These are phyloP conservation scores for Apiospora malaysiana DNA, from an alignment of 2,329 filamentous ascomycete genomes.

Conservation along the genomic window DNA sequence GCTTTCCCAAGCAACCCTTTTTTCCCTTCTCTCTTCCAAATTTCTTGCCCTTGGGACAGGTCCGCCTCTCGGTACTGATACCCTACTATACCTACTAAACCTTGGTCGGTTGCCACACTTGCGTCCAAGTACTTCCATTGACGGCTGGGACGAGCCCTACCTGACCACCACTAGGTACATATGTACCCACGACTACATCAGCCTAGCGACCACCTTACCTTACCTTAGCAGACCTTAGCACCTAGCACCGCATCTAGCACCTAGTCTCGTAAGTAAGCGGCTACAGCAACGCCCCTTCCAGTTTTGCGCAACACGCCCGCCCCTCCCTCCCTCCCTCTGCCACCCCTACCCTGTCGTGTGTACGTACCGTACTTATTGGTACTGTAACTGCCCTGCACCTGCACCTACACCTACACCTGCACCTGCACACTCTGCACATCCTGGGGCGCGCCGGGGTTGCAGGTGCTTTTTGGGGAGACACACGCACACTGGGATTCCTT, in stretches of 20 bases:
- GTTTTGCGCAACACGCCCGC: not conserved
- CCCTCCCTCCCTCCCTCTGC: no score
- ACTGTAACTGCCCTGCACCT: not conserved
- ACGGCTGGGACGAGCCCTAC: not conserved
- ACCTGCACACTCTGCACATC: not conserved
- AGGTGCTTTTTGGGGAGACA: not conserved
- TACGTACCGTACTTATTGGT: not conserved
- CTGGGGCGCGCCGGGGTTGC: not conserved
- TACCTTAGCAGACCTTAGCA: no score
- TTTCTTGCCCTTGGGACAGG: not conserved
- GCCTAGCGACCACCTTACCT: not conserved
- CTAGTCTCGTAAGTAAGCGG: conserved; percentile 2
- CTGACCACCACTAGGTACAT: no score
- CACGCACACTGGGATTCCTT: conserved; percentile 5
- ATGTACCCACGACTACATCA: not conserved
- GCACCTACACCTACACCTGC: not conserved
- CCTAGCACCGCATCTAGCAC: not conserved
- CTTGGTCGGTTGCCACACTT: conserved; percentile 17
- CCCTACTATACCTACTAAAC: conserved; percentile 1
- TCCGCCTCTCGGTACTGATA: conserved; percentile 8
- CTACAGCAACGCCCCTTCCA: not conserved
- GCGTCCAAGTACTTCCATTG: not conserved
- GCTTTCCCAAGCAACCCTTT: conserved; percentile 23
- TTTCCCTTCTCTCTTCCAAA: not conserved
- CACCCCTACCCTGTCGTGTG: not conserved